Conservation (phyloP, 257 asterid species). For the Petunia axillaris region DNA sequence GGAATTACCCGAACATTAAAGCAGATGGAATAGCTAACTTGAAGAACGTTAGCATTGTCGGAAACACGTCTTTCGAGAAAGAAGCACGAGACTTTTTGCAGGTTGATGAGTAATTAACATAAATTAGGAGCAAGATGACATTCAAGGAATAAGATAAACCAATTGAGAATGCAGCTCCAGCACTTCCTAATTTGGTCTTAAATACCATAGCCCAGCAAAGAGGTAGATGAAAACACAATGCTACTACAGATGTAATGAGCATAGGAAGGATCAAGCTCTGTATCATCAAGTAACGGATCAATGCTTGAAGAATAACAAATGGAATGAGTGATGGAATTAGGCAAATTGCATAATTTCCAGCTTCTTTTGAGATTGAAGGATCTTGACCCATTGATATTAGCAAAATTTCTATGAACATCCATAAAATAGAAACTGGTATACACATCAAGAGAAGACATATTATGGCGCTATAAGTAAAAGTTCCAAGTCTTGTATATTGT, state of each 20-base stretch:
- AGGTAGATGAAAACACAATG: constrained; percentile 31
- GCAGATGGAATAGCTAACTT: constrained; percentile 38
- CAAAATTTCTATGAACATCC: constrained; percentile 34
- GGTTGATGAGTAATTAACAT: constrained; percentile 29
- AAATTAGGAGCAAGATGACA: constrained; percentile 28
- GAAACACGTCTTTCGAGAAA: constrained; percentile 23
- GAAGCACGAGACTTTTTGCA: constrained; percentile 22
- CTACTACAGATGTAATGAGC: constrained; percentile 26
- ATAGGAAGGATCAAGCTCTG: neutral
- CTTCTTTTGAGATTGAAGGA: constrained; percentile 31
- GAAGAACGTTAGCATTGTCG: constrained; percentile 29
- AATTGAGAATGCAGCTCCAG: constrained; percentile 37
- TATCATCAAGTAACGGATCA: constrained; percentile 33
- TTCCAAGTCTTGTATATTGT: neutral
- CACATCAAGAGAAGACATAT: constrained; percentile 28
- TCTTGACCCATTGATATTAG: constrained; percentile 35
- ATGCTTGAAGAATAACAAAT: constrained; percentile 31
- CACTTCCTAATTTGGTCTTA: constrained; percentile 31
- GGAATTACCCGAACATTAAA: constrained; percentile 34
- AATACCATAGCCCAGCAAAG: constrained; percentile 36
- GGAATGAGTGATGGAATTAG: constrained; percentile 37
- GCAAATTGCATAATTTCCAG: constrained; percentile 28
- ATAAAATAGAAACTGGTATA: constrained; percentile 32
- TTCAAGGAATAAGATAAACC: constrained; percentile 36
- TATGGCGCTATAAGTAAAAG: constrained; percentile 30